Conservation (phyloP, 2,329 filamentous ascomycete species). For the Biscogniauxia marginata region DNA sequence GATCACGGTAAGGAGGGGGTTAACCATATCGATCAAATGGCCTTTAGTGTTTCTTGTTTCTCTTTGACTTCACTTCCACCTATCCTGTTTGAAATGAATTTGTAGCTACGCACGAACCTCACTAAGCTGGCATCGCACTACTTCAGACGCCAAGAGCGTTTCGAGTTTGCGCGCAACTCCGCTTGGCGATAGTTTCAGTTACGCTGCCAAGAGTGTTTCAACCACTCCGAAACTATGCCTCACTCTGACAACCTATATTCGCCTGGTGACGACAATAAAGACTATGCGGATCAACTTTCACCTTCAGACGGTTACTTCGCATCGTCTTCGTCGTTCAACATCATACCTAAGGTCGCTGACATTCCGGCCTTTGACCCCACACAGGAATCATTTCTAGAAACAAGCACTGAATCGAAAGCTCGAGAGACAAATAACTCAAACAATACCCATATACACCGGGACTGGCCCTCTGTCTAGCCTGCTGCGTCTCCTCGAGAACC, state of each 20-base stretch:
- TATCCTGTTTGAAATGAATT: not conserved
- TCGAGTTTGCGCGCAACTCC: slow-evolving; percentile 18
- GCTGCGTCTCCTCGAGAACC: slow-evolving; percentile 14
- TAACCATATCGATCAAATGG: not conserved
- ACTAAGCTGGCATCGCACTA: slow-evolving; percentile 10
- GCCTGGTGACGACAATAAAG: slow-evolving; percentile 32
- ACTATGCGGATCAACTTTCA: slow-evolving; percentile 40
- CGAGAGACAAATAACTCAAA: slow-evolving; percentile 40
- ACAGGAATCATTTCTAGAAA: slow-evolving; percentile 33
- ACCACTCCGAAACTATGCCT: slow-evolving; percentile 38
- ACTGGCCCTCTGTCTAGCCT: slow-evolving; percentile 11
- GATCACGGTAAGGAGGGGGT: not conserved
- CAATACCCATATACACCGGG: slow-evolving; percentile 22
- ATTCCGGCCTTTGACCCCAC: slow-evolving; percentile 50
- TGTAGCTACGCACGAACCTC: not conserved
- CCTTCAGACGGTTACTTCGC: slow-evolving; percentile 54
- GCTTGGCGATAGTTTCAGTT: slow-evolving; percentile 33
- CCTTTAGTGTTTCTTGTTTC: not conserved
- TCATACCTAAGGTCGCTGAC: slow-evolving; percentile 46
- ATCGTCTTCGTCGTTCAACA: slow-evolving; percentile 34
- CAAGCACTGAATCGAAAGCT: slow-evolving; percentile 40
- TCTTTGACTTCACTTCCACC: not conserved
- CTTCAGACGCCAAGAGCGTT: slow-evolving; percentile 20
- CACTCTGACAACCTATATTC: slow-evolving; percentile 50
- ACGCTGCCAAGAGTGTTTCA: slow-evolving; percentile 27